Evolutionary conservation across 2,329 filamentous ascomycete genomes (phyloP).

Genomic region (Clonostachys byssicola): DNA sequence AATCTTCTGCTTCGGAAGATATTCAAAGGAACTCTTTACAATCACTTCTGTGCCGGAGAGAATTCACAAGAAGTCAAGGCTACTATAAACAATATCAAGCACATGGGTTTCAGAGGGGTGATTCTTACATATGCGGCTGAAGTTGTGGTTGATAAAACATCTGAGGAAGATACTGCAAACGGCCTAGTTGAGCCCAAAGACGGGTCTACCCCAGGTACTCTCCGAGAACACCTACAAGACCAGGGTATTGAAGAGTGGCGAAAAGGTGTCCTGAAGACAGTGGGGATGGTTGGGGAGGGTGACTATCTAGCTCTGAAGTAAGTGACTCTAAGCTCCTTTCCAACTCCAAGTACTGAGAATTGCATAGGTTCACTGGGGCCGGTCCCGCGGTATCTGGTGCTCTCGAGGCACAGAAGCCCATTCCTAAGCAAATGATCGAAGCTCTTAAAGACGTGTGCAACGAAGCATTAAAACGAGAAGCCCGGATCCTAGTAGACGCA

Average conservation of each 20-base stretch:
- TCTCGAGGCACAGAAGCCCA: slow-evolving; percentile 24
- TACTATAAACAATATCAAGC: slow-evolving; percentile 34
- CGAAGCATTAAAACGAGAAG: slow-evolving; percentile 26
- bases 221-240: slow-evolving; percentile 18
- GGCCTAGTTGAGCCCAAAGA: slow-evolving; percentile 27
- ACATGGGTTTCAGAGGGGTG: slow-evolving; percentile 47
- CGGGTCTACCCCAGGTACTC: slow-evolving; percentile 20
- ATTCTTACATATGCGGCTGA: slow-evolving; percentile 50
- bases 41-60: slow-evolving; percentile 54
- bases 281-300: slow-evolving; percentile 20
- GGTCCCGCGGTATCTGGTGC: slow-evolving; percentile 30
- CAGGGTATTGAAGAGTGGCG: slow-evolving; percentile 27
- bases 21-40: slow-evolving; percentile 45
- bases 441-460: slow-evolving; percentile 32
- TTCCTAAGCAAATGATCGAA: slow-evolving; percentile 34
- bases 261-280: slow-evolving; percentile 20
- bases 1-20: slow-evolving; percentile 42
- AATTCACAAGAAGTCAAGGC: slow-evolving; percentile 36
- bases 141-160: slow-evolving; percentile 31
- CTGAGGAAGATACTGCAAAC: slow-evolving; percentile 10
- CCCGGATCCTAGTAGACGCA: slow-evolving; percentile 38
- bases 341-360: not conserved
- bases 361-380: slow-evolving; percentile 32
- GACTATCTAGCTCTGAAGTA: slow-evolving; percentile 33
- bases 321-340: slow-evolving; percentile 1